A percentile compares a stretch with the other conserved stretches of the same genome.
Evolutionary conservation across 225 moss, liverwort and hornwort species (phyloP).

Genomic region (Pseudoscleropodium purum): DNA sequence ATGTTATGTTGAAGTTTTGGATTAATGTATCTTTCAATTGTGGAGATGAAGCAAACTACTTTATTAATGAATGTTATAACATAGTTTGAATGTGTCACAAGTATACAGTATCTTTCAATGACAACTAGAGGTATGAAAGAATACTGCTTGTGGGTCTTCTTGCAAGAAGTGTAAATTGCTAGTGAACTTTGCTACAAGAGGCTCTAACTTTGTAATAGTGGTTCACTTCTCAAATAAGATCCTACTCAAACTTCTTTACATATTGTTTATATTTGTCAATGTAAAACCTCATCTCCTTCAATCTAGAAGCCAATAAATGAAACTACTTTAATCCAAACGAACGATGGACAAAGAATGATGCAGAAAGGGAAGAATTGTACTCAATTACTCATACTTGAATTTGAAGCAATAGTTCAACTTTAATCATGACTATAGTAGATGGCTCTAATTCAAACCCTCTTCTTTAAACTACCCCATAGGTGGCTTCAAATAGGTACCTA

Average conservation of each 20-base stretch:
- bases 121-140: too few relatives aligned
- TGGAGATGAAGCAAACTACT: not conserved
- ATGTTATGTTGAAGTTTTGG: too few relatives aligned
- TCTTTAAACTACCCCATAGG: too few relatives aligned
- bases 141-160: not conserved
- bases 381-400: not conserved
- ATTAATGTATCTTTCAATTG: not conserved
- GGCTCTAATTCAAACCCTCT: too few relatives aligned
- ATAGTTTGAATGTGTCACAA: not conserved
- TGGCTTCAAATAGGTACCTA: too few relatives aligned
- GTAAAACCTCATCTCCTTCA: not conserved
- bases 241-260: not conserved
- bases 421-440: not conserved
- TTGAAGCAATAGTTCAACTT: not conserved
- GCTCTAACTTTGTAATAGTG: too few relatives aligned
- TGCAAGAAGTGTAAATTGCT: not conserved
- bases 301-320: not conserved
- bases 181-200: not conserved
- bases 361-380: not conserved
- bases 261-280: not conserved
- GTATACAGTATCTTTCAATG: too few relatives aligned
- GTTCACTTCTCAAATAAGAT: not conserved
- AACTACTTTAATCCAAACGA: not conserved
- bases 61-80: not conserved
- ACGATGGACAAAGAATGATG: not conserved